Base-by-base conservation (phyloP, 2,329 filamentous ascomycete species). In the Cercospora zeae-maydis region DNA sequence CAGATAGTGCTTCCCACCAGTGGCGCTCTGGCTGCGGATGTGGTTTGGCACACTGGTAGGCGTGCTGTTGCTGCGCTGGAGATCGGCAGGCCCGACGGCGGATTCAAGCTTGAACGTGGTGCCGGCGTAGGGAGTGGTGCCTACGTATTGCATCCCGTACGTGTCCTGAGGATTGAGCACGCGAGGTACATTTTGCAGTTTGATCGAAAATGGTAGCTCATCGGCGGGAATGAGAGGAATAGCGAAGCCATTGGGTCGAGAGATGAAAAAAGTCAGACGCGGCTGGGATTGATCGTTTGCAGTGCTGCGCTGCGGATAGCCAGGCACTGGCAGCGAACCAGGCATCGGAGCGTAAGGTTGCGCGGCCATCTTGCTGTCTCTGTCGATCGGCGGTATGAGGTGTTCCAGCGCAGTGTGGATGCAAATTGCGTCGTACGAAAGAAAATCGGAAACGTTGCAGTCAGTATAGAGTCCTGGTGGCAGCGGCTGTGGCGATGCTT, bases 191-290 rank as follows among this genome's bases (percentile, higher is more conserved):
- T 75, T 76, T 31, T 72, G 68, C 10, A 80, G 70, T n/a, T 73
- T 70, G 49, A 78, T 71, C 0, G 67, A 67, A 56, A 66, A 63
- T n/a, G 78, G 77, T 3, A 81, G 72, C 66, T 80, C 78, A 58
- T 81, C 79, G 5, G 72, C 74, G 16, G 79, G 76, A 13, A 80
- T 70, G 3, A 81, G 69, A 4, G 79, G 78, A 0, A 80, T 73
- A 55, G 76, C 69, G 8, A 67, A 62, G 11, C 74, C 73, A 34
- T 72, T 66, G 67, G 27, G 34, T 24, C 78, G 77, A 53, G 75
- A 69, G 59, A 81, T 74, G 67, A 76, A 79, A 68, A 74, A 78
- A 13, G 71, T 69, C 27, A 75, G 65, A 4, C 68, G 66, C 21
- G 69, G 65, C 30, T 65, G 62, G 42, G 42, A 47, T 30, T 55